Evolutionary conservation across 768 basidiomycete species (phyloP), one percentile per base, ranked within the genome.

Genomic region (Gymnopilus junonius): DNA sequence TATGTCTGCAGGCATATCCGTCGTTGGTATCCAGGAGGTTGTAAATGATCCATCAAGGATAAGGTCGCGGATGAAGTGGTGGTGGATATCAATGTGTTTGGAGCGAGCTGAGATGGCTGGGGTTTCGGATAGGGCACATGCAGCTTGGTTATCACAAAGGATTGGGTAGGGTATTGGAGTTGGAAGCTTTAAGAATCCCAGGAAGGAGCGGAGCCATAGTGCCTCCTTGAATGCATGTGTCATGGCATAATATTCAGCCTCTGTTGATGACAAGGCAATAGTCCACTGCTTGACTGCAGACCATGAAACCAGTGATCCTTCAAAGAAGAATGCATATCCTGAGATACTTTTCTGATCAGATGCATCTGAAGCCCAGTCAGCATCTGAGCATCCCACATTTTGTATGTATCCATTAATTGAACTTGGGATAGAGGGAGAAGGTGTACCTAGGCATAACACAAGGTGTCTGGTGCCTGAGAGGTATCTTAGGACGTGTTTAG

Each of bases 231-330:
- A 57, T n/a, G 74, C 70, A 42, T 76, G 61, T 2, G 72, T 67
- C 5, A 70, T 51, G 0, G 78, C 75, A 53, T 79, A 74, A 58
- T 82, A 79, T 59, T 82, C 77, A 1, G 77, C 73, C 46, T 80
- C 76, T 0, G 71, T 70, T 4, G 75, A 77, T 3, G 77, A 79
- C 2, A 74, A 66, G 0, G 77, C 71, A 1, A 79, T 73, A 3
- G 72, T 67, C 5, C 65, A 50, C 59, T 79, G 78, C 55, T 75
- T 75, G 46, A 70, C 70, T 10, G 72, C 71, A 10, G 64, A 69
- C 78, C 75, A 82, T 10, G 71, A 67, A n/a, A 79, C 68, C 0
- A 71, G 64, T 0, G 69, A 71, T 0, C 68, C 65, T 8, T 64
- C 70, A 39, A 77, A 58, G 39, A 71, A 70, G 53, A 75, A 76